Evolutionary conservation across 805 yeast genomes (phyloP).

Genomic region (Candida boleticola): DNA sequence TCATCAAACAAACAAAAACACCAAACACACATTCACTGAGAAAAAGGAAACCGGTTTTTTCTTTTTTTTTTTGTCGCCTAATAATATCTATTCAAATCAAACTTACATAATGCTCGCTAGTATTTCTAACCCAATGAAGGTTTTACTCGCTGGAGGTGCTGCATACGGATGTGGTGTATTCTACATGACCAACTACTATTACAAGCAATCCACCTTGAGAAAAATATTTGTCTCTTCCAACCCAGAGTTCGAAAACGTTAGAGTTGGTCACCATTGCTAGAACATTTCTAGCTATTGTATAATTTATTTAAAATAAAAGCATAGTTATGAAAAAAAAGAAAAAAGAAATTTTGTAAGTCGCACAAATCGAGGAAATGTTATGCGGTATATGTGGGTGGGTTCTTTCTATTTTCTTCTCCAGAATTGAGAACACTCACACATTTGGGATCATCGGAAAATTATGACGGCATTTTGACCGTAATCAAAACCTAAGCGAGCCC

Average conservation of each 20-base stretch:
- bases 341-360: neutral
- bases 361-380: neutral
- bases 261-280: slow-evolving; percentile 21
- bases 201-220: slow-evolving; percentile 25
- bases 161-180: slow-evolving; percentile 30
- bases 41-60: too few species aligned
- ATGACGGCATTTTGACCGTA: too few species aligned
- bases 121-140: slow-evolving; percentile 18
- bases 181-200: slow-evolving; percentile 33
- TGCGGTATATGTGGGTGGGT: too few species aligned
- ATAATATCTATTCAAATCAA: too few species aligned
- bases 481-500: too few species aligned
- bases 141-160: slow-evolving; percentile 30
- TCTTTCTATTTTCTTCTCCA: too few species aligned
- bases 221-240: slow-evolving; percentile 30
- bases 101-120: neutral
- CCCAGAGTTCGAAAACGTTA: slow-evolving; percentile 23
- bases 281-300: neutral
- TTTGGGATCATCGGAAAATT: too few species aligned
- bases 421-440: too few species aligned
- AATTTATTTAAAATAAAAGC: neutral
- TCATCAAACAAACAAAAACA: too few species aligned
- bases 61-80: too few species aligned
- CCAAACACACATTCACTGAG: too few species aligned
- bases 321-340: neutral